These are phyloP conservation scores for Penicillium sp. DNA, from an alignment of 2,329 filamentous ascomycete species.

Conservation along the genomic window DNA sequence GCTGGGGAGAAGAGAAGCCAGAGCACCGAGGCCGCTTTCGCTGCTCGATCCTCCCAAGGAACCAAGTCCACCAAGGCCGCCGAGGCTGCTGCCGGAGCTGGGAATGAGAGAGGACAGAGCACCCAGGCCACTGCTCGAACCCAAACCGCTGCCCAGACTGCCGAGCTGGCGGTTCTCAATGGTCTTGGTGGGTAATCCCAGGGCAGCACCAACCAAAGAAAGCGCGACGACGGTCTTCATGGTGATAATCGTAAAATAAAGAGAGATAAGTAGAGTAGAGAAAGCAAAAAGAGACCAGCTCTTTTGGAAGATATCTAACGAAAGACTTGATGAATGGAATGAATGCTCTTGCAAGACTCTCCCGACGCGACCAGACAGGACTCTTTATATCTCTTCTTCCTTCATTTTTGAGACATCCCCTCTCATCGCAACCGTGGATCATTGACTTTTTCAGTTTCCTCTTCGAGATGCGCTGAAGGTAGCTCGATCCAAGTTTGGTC, in stretches of 20 bases:
- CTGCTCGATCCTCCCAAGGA: constrained; percentile 4
- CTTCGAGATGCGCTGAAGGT: background rate
- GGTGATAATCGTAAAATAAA: background rate
- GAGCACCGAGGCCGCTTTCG: constrained; percentile 16
- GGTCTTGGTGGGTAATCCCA: constrained; percentile 32
- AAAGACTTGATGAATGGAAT: background rate
- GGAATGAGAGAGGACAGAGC: constrained; percentile 8
- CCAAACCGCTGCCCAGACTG: constrained; percentile 17
- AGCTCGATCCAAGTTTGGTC: background rate
- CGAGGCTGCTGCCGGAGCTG: background rate
- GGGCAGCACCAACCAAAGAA: constrained; percentile 26
- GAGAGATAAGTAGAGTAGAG: background rate
- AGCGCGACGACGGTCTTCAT: constrained; percentile 33
- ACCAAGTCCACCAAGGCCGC: constrained; percentile 1
- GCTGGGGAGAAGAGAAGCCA: constrained; percentile 18
- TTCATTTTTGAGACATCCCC: background rate
- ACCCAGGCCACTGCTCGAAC: constrained; percentile 16
- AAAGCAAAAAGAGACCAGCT: constrained; percentile 25
- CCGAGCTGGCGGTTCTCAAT: constrained; percentile 29
- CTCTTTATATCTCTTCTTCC: background rate
- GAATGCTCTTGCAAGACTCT: background rate
- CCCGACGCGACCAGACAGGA: background rate
- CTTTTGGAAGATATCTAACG: constrained; percentile 14
- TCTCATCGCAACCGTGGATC: background rate
- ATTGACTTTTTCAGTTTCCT: background rate